These are phyloP conservation scores for Arabidopsis suecica DNA, from an alignment of 345 rosid genomes.

Conservation along the genomic window DNA sequence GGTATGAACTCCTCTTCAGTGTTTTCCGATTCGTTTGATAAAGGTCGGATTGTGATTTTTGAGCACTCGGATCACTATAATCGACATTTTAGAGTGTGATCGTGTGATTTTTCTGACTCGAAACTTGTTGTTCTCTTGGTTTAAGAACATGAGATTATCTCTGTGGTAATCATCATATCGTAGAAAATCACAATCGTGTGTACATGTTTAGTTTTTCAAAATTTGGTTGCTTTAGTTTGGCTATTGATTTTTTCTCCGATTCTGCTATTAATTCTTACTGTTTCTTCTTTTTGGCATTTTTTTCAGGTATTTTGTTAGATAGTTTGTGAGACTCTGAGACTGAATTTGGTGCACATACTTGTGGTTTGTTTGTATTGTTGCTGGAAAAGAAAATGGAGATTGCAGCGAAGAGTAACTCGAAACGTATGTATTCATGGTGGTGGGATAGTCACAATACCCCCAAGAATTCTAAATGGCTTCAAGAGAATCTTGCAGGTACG, in stretches of 20 bases:
- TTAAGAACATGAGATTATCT: not conserved
- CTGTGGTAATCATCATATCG: not conserved
- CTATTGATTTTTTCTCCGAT: not conserved
- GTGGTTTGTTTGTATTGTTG: slow-evolving; percentile 16
- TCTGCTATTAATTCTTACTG: not conserved
- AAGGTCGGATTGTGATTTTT: not conserved
- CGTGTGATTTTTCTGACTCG: slow-evolving; percentile 5
- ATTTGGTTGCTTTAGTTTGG: slow-evolving; percentile 2
- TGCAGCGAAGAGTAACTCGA: slow-evolving; percentile 52
- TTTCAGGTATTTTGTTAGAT: slow-evolving; percentile 22
- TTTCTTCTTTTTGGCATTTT: not conserved
- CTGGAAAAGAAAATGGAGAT: slow-evolving; percentile 34
- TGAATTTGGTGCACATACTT: slow-evolving; percentile 5
- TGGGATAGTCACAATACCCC: slow-evolving; percentile 99
- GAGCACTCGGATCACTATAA: not conserved
- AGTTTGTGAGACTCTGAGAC: slow-evolving; percentile 26
- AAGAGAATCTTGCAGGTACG: slow-evolving; percentile 89
- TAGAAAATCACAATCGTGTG: not conserved
- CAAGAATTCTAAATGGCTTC: slow-evolving; percentile 95
- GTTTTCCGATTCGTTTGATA: slow-evolving; percentile 24
- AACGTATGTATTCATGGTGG: slow-evolving; percentile 94
- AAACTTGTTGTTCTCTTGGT: not conserved
- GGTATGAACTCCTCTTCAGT: slow-evolving; percentile 27
- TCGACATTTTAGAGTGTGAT: not conserved
- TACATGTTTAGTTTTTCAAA: not conserved